These are phyloP conservation scores for Colletotrichum sidae DNA, from an alignment of 2,329 filamentous ascomycete species.

Conservation along the genomic window DNA sequence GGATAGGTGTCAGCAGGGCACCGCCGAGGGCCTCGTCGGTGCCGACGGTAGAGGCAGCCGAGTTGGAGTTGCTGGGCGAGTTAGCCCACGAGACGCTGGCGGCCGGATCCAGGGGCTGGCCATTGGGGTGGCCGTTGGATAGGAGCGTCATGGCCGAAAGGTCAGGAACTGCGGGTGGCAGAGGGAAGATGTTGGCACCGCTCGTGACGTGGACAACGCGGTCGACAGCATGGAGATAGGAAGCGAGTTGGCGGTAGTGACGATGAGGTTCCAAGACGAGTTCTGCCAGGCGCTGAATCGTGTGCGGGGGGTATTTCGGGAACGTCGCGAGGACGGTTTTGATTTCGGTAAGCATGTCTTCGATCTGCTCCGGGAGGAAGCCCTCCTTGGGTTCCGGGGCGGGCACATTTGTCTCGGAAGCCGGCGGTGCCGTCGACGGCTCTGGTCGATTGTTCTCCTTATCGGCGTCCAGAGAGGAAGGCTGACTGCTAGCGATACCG, in stretches of 20 bases:
- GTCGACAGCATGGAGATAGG: slow-evolving; percentile 91
- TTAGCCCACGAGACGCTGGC: slow-evolving; percentile 60
- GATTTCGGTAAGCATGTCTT: slow-evolving; percentile 71
- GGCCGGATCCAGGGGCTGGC: slow-evolving; percentile 48
- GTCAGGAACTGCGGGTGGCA: slow-evolving; percentile 75
- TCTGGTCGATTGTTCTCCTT: slow-evolving; percentile 73
- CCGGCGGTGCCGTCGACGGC: slow-evolving; percentile 44
- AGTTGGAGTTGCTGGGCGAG: slow-evolving; percentile 47
- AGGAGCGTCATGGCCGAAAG: slow-evolving; percentile 64
- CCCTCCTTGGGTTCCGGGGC: slow-evolving; percentile 51
- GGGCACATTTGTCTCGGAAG: slow-evolving; percentile 43
- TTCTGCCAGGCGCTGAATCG: slow-evolving; percentile 91
- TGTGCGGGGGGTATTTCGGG: slow-evolving; percentile 83
- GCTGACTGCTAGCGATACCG: slow-evolving; percentile 45
- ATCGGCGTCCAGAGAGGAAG: slow-evolving; percentile 68
- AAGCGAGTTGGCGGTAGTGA: slow-evolving; percentile 84
- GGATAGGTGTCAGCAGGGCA: slow-evolving; percentile 91
- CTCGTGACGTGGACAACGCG: slow-evolving; percentile 92
- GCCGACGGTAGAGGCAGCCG: slow-evolving; percentile 65
- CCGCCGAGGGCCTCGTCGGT: slow-evolving; percentile 92
- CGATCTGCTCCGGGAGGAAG: slow-evolving; percentile 72
- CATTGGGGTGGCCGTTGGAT: slow-evolving; percentile 72
- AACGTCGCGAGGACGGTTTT: slow-evolving; percentile 76
- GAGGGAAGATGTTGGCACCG: slow-evolving; percentile 81
- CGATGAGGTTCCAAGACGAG: slow-evolving; percentile 80